Evolutionary conservation across 116 monocot species (phyloP), one percentile per base, ranked within the genome.

Genomic region (Papilionanthe hybrid): DNA sequence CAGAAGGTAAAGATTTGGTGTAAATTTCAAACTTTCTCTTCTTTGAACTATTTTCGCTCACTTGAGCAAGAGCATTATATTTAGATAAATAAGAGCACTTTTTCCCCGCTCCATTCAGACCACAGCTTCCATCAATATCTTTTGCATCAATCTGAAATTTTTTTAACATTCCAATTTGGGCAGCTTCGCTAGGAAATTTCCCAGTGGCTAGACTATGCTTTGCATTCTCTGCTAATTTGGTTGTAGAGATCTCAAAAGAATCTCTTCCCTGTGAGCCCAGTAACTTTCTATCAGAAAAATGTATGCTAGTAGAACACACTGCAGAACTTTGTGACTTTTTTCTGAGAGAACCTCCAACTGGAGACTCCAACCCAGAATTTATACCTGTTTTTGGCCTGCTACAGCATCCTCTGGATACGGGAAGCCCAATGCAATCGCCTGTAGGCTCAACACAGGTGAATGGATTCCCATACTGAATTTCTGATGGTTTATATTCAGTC

Each of bases 191-290:
- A 80, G 79, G 7, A 8, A 83, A 23, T 71, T 81, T 77, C 25
- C 17, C 12, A 63, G 84, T 30, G 71, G 72, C 15, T 18, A 68
- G 45, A 29, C 80, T 66, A 49, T 43, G 72, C 49, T 86, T 89
- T 75, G 32, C 79, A 12, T 79, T 78, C 73, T 83, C 77, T 67
- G 73, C 77, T 49, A 86, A 65, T 48, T 81, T 78, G 55, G 79
- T 27, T 81, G 88, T 85, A 71, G 84, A 79, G 42, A 77, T 48
- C 17, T 28, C 78, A 78, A 80, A 44, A 60, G 79, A 78, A 93
- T 83, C 90, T 80, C 79, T 89, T 89, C 87, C 93, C 95, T 95
- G 93, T 95, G 95, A 89, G 83, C 90, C 95, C 90, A 89, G 83
- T 81, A 93, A 91, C 43, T 82, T 84, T 89, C 84, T 91, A 91